Evolutionary conservation across 164 flowering plant genomes (phyloP).

Genomic region (Piper betle): DNA sequence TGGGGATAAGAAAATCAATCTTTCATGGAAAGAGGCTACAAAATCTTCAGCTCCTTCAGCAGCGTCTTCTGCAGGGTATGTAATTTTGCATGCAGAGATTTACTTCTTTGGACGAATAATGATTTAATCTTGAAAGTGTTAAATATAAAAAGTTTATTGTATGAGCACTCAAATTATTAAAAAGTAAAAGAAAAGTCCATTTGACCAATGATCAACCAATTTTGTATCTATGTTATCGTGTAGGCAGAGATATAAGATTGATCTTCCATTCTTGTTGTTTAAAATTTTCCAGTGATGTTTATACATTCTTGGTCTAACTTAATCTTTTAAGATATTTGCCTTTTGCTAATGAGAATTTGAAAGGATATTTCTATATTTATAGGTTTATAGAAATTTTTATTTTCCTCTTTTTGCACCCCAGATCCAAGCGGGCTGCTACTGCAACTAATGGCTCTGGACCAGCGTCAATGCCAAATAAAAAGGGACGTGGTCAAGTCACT

Average conservation of each 20-base stretch:
- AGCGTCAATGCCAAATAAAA: conserved; percentile 26
- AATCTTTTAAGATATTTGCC: background rate
- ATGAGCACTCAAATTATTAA: no score
- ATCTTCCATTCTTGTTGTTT: no score
- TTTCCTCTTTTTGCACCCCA: conserved; percentile 15
- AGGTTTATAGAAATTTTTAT: no score
- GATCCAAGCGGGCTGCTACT: conserved; percentile 50
- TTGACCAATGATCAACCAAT: no score
- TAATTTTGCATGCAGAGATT: background rate
- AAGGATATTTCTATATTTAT: no score
- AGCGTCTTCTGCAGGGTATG: conserved; percentile 41
- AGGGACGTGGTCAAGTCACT: conserved; percentile 66
- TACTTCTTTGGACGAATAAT: background rate
- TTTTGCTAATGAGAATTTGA: background rate
- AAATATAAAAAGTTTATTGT: no score
- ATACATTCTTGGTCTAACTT: background rate
- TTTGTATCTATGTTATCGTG: no score
- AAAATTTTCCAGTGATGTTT: no score
- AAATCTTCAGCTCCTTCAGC: conserved; percentile 36
- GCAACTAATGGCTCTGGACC: conserved; percentile 40
- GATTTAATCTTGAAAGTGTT: background rate
- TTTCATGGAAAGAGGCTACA: conserved; percentile 87
- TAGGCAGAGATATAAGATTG: no score
- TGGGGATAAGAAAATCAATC: conserved; percentile 71
- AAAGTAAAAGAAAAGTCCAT: no score